Conservation (phyloP, 2,329 filamentous ascomycete genomes). For the Alternaria sp. region DNA sequence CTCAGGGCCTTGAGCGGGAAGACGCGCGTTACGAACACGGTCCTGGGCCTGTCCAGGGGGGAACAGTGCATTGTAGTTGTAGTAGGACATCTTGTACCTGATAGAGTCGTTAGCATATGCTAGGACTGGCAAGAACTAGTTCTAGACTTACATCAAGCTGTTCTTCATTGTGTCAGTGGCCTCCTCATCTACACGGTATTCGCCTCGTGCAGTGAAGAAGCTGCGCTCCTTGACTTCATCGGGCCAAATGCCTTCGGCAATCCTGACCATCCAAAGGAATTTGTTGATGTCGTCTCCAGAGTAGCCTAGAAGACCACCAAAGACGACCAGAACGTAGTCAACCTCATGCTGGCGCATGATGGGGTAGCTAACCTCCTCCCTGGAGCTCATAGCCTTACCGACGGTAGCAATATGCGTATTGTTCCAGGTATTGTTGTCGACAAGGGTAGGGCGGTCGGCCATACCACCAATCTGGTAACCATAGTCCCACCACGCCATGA, state of each 20-base stretch:
- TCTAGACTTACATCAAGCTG: slow-evolving; percentile 85
- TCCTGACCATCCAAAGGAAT: slow-evolving; percentile 99
- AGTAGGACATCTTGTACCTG: slow-evolving; percentile 99
- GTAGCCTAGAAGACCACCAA: slow-evolving; percentile 94
- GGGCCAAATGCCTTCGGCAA: slow-evolving; percentile 99
- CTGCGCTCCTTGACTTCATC: slow-evolving; percentile 97
- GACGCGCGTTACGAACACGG: slow-evolving; percentile 79
- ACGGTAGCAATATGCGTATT: slow-evolving; percentile 99
- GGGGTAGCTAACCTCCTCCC: slow-evolving; percentile 97
- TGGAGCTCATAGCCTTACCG: slow-evolving; percentile 97
- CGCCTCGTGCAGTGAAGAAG: slow-evolving; percentile 92
- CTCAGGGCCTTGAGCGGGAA: slow-evolving; percentile 85
- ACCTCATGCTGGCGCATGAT: slow-evolving; percentile 99
- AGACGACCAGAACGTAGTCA: slow-evolving; percentile 97
- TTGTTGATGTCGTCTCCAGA: slow-evolving; percentile 99
- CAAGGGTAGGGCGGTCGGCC: slow-evolving; percentile 94
- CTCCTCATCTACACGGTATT: slow-evolving; percentile 92
- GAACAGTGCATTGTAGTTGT: slow-evolving; percentile 95
- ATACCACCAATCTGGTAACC: slow-evolving; percentile 99
- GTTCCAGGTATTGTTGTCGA: slow-evolving; percentile 99
- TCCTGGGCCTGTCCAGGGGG: slow-evolving; percentile 89
- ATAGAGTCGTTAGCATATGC: slow-evolving; percentile 36
- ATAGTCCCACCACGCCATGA: slow-evolving; percentile 99
- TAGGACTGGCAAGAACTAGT: neutral
- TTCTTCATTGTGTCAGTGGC: slow-evolving; percentile 98